These are phyloP conservation scores for Digitaria exilis DNA, from an alignment of 202 grass and related monocot species.

Conservation along the genomic window DNA sequence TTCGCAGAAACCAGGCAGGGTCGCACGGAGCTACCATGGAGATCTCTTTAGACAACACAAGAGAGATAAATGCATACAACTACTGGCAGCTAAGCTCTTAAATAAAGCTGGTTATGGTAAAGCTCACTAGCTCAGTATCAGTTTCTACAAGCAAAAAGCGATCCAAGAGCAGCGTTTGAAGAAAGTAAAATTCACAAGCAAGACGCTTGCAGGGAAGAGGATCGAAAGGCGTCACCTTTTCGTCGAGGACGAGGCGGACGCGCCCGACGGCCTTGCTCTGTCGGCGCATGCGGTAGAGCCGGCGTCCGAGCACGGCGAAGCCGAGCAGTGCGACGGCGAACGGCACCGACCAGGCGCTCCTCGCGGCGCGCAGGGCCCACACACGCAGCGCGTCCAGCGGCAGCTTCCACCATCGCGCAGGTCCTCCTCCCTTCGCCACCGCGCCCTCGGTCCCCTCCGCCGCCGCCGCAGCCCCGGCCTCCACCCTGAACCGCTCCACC, in stretches of 20 bases:
- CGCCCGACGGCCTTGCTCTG: slow-evolving; percentile 61
- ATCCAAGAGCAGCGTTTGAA: neutral
- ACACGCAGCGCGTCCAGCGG: slow-evolving; percentile 61
- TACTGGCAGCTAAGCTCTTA: neutral
- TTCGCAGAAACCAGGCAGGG: neutral
- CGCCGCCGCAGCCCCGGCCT: neutral
- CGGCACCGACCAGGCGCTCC: slow-evolving; percentile 72
- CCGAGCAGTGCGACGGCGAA: slow-evolving; percentile 67
- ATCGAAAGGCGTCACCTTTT: slow-evolving; percentile 57
- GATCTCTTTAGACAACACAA: neutral
- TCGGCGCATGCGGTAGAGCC: slow-evolving; percentile 51
- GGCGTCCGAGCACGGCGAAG: slow-evolving; percentile 62
- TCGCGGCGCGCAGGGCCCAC: slow-evolving; percentile 51
- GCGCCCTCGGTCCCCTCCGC: slow-evolving; percentile 26
- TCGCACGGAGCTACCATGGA: slow-evolving; percentile 4
- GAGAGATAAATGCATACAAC: neutral
- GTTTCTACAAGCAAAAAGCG: neutral
- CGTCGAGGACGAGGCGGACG: slow-evolving; percentile 57
- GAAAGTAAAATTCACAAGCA: slow-evolving; percentile 8
- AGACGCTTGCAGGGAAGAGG: slow-evolving; percentile 29
- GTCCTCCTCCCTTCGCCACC: slow-evolving; percentile 32
- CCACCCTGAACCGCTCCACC: neutral
- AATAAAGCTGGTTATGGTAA: neutral
- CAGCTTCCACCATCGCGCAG: slow-evolving; percentile 56
- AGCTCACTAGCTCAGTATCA: slow-evolving; percentile 11